These are phyloP conservation scores for Bruguiera sexangula DNA, from an alignment of 345 rosid genomes.

Conservation along the genomic window DNA sequence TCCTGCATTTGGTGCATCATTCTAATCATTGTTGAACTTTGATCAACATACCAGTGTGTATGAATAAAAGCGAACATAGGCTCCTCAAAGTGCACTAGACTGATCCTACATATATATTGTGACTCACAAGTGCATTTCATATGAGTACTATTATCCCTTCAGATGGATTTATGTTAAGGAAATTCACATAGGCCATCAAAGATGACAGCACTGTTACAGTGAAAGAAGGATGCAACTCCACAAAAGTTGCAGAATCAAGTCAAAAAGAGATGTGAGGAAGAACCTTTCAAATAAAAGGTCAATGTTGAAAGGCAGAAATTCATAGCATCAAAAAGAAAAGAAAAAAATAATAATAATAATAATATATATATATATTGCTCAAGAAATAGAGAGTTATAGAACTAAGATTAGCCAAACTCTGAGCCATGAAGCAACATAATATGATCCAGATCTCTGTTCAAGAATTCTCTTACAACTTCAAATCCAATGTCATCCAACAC, in stretches of 20 bases:
- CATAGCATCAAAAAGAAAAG: not conserved
- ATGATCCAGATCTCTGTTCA: slow-evolving; percentile 12
- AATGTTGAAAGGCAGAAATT: not conserved
- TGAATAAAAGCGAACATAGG: not conserved
- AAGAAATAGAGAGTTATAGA: not conserved
- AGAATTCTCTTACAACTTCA: slow-evolving; percentile 48
- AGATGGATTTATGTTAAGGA: not conserved
- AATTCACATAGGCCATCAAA: not conserved
- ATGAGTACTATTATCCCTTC: not conserved
- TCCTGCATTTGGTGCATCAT: slow-evolving; percentile 40
- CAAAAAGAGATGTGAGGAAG: not conserved
- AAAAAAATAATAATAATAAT: too few species aligned
- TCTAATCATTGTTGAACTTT: slow-evolving; percentile 2
- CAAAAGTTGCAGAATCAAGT: slow-evolving; percentile 4
- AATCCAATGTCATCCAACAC: slow-evolving; percentile 38
- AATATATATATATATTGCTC: too few species aligned
- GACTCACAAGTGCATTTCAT: not conserved
- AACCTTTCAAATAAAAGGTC: not conserved
- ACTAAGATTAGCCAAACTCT: slow-evolving; percentile 7
- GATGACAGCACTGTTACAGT: not conserved
- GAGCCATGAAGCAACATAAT: slow-evolving; percentile 4
- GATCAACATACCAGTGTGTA: slow-evolving; percentile 2
- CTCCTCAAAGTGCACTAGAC: not conserved
- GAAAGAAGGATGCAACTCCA: not conserved
- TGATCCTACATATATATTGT: not conserved